Conservation (phyloP, 225 moss, liverwort and hornwort genomes). For the Ulota crispa region DNA sequence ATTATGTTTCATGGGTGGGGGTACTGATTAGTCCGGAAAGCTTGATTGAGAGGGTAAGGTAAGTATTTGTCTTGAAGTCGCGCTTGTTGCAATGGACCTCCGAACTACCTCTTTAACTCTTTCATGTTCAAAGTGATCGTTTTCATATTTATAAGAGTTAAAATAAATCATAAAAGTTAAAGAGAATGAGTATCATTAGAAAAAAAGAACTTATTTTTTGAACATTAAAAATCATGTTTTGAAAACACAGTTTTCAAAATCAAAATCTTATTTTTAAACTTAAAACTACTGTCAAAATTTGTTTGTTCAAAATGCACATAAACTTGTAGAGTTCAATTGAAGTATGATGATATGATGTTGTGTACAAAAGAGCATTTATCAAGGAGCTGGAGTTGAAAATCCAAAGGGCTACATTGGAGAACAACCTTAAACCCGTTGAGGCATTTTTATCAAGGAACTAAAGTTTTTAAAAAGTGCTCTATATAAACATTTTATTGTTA, state of each 20-base stretch:
- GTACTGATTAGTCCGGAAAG: neutral
- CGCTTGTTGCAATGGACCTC: no score
- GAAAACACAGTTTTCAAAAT: neutral
- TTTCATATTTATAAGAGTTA: no score
- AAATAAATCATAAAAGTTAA: no score
- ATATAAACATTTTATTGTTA: no score
- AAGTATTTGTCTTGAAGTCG: neutral
- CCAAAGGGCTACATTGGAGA: rapidly evolving
- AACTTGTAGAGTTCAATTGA: neutral
- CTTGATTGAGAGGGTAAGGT: neutral
- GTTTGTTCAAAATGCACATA: neutral
- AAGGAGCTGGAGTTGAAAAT: neutral
- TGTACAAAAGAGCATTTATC: neutral
- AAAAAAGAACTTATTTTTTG: no score
- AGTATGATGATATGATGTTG: neutral
- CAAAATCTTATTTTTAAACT: neutral
- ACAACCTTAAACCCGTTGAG: no score
- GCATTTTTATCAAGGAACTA: no score
- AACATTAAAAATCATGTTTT: neutral
- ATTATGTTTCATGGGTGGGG: neutral
- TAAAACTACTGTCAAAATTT: no score
- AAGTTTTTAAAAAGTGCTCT: no score
- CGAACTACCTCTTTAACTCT: no score
- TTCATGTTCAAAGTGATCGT: no score
- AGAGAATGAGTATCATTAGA: no score